Evolutionary conservation across 2,329 filamentous ascomycete species (phyloP).

Genomic region (Aureobasidium sp.): DNA sequence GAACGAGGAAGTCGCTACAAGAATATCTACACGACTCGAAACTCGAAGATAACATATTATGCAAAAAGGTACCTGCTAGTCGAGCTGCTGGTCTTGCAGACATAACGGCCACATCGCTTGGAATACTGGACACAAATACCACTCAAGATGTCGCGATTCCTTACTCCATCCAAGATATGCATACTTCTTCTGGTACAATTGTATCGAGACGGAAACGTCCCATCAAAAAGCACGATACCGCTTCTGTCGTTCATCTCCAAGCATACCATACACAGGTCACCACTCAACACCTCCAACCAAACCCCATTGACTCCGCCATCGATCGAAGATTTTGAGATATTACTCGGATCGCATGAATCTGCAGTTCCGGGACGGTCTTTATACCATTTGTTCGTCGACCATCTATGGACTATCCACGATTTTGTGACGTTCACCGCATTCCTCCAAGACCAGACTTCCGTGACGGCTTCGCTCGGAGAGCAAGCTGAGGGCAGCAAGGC

Average conservation of each 20-base stretch:
- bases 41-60: background rate
- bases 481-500: slow-evolving; percentile 45
- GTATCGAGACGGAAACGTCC: slow-evolving; percentile 44
- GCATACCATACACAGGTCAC: slow-evolving; percentile 42
- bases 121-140: slow-evolving; percentile 9
- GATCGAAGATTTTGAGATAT: slow-evolving; percentile 27
- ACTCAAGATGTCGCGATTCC: slow-evolving; percentile 63
- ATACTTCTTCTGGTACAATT: slow-evolving; percentile 74
- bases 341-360: slow-evolving; percentile 36
- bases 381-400: slow-evolving; percentile 78
- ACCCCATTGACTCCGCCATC: slow-evolving; percentile 32
- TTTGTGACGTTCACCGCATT: slow-evolving; percentile 13
- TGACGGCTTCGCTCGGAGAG: slow-evolving; percentile 35
- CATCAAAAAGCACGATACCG: slow-evolving; percentile 45
- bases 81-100: background rate
- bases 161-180: slow-evolving; percentile 84
- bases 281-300: slow-evolving; percentile 12
- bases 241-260: slow-evolving; percentile 73
- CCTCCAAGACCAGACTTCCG: slow-evolving; percentile 10
- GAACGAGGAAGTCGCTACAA: background rate
- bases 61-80: background rate
- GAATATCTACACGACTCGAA: background rate
- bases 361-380: slow-evolving; percentile 67
- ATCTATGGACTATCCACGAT: slow-evolving; percentile 66
- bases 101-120: background rate